Conservation (phyloP, 176 grass and related monocot genomes). For the Triticum dicoccoides region DNA sequence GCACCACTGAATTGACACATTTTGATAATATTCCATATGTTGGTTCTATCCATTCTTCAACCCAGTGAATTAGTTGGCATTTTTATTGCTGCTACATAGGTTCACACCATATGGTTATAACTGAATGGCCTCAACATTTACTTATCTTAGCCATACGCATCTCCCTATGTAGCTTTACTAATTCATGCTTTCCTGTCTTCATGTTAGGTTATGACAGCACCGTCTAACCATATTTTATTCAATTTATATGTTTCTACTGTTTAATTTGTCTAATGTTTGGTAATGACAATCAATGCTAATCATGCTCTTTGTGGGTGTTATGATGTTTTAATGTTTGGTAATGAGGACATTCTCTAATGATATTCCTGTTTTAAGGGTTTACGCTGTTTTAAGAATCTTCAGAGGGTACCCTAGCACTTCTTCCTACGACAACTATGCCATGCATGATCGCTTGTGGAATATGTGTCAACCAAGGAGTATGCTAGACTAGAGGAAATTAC, state of each 20-base stretch:
- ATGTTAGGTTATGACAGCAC: not conserved
- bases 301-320: not conserved
- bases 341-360: not conserved
- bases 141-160: not conserved
- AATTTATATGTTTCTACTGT: not conserved
- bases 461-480: slow-evolving; percentile 27
- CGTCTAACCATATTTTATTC: not conserved
- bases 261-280: not conserved
- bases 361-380: not conserved
- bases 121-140: not conserved
- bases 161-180: not conserved
- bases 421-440: not conserved
- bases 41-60: not conserved
- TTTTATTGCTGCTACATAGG: not conserved
- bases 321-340: not conserved
- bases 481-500: slow-evolving; percentile 25
- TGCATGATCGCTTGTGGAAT: slow-evolving; percentile 24
- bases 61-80: not conserved
- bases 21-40: not conserved
- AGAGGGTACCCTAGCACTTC: not conserved
- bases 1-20: not conserved
- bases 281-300: not conserved
- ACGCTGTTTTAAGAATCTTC: not conserved
- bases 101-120: not conserved
- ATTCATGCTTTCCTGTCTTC: not conserved